Evolutionary conservation across 192 early-diverging fungal genomes (phyloP).

Genomic region (Coemansia sp.): DNA sequence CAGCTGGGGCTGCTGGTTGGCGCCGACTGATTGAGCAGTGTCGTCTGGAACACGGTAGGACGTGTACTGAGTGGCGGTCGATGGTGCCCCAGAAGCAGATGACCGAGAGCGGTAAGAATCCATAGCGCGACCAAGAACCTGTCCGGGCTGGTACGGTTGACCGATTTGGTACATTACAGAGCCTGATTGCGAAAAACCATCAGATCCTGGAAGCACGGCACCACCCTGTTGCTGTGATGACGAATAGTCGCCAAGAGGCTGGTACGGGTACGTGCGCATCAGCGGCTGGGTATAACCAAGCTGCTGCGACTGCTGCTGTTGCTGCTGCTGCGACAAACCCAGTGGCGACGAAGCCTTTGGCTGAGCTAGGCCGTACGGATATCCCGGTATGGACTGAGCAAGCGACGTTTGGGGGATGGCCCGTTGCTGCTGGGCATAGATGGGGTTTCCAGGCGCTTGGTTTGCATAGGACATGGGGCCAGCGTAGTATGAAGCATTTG

Average conservation of each 20-base stretch:
- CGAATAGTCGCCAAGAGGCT: conserved; percentile 29
- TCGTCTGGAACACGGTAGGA: conserved; percentile 56
- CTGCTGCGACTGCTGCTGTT: conserved; percentile 15
- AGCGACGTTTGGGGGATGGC: conserved; percentile 15
- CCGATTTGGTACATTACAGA: conserved; percentile 47
- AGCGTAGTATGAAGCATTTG: conserved; percentile 40
- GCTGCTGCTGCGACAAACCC: conserved; percentile 11
- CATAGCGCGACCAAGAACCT: conserved; percentile 47
- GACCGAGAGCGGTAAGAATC: conserved; percentile 47
- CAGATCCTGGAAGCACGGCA: conserved; percentile 16
- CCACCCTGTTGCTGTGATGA: conserved; percentile 16
- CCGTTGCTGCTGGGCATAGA: conserved; percentile 24
- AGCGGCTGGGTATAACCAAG: conserved; percentile 36
- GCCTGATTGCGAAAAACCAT: conserved; percentile 18
- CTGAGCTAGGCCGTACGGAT: conserved; percentile 33
- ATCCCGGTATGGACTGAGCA: conserved; percentile 17
- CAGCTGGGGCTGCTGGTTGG: conserved; percentile 19
- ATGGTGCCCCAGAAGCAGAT: neutral
- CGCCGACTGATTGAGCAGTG: conserved; percentile 29
- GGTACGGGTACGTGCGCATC: conserved; percentile 44
- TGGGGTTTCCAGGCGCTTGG: conserved; percentile 17
- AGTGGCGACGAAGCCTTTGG: conserved; percentile 26
- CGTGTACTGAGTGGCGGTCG: conserved; percentile 42
- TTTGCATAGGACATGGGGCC: conserved; percentile 25
- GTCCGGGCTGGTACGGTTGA: conserved; percentile 56